phyloP scores from a whole-genome alignment of 2,329 filamentous ascomycete species.

The Exserohilum turcica region DNA sequence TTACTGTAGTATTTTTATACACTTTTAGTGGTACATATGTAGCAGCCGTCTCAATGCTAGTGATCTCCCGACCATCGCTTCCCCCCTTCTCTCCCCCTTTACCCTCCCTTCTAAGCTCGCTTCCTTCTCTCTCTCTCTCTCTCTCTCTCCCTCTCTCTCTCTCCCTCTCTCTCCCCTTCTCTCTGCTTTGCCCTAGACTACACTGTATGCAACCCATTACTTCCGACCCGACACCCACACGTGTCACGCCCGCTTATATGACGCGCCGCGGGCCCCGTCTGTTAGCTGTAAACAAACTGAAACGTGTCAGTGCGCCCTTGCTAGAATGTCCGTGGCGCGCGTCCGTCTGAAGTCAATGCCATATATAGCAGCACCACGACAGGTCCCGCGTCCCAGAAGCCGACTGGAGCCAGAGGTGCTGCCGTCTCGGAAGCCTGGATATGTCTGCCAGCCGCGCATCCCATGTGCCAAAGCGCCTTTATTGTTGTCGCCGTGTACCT shows the following conservation, averaged over 20 bases:
- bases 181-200: too few species aligned
- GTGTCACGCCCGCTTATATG: neutral
- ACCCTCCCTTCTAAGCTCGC: too few species aligned
- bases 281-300: slow-evolving; percentile 6
- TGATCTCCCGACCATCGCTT: neutral
- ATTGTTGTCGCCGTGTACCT: neutral
- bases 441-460: neutral
- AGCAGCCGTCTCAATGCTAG: too few species aligned
- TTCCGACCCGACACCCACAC: neutral
- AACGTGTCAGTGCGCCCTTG: slow-evolving; percentile 5
- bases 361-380: slow-evolving; percentile 9
- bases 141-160: too few species aligned
- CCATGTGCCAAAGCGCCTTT: neutral
- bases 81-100: too few species aligned
- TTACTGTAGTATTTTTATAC: too few species aligned
- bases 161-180: too few species aligned
- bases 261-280: neutral
- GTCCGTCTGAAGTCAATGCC: neutral
- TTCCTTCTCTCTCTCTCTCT: too few species aligned
- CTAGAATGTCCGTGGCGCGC: neutral
- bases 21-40: too few species aligned
- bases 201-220: too few species aligned
- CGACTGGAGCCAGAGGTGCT: neutral
- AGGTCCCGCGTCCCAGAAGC: neutral
- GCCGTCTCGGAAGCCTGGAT: neutral